Conservation (phyloP, 192 early-diverging fungal species). For the Mortierella antarctica region DNA sequence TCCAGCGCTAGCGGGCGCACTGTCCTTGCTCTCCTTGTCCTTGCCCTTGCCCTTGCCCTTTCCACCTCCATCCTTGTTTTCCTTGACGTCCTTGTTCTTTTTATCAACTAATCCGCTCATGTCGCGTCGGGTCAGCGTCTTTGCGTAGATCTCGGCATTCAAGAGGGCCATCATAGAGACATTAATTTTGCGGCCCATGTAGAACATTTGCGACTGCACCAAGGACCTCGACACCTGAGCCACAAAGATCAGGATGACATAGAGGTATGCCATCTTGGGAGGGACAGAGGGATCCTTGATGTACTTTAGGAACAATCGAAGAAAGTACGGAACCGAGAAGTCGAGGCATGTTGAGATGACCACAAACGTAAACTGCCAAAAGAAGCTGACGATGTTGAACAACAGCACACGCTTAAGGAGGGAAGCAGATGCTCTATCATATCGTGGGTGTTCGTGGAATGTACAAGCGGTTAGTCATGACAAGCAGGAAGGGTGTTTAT, state of each 20-base stretch:
- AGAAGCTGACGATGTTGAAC: slow-evolving; percentile 47
- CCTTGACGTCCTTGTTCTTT: slow-evolving; percentile 24
- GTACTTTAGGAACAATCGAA: slow-evolving; percentile 64
- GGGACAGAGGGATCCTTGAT: slow-evolving; percentile 63
- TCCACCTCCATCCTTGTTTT: not conserved
- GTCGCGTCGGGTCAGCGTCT: slow-evolving; percentile 66
- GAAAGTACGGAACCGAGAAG: slow-evolving; percentile 65
- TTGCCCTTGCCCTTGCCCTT: slow-evolving; percentile 1
- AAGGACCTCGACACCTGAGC: slow-evolving; percentile 48
- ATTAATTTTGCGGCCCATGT: slow-evolving; percentile 61
- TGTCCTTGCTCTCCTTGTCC: slow-evolving; percentile 32
- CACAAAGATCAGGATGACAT: slow-evolving; percentile 54
- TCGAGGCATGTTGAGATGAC: slow-evolving; percentile 66
- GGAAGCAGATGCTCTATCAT: slow-evolving; percentile 15
- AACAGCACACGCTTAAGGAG: slow-evolving; percentile 40
- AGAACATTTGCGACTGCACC: slow-evolving; percentile 55
- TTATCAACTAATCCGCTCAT: slow-evolving; percentile 55
- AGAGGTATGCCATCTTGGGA: slow-evolving; percentile 50
- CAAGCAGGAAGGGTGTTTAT: slow-evolving; percentile 16
- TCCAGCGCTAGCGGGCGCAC: slow-evolving; percentile 61
- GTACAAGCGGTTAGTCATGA: not conserved
- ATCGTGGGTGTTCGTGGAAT: not conserved
- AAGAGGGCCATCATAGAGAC: slow-evolving; percentile 62
- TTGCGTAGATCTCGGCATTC: slow-evolving; percentile 72
- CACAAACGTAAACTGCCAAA: slow-evolving; percentile 70